Conservation (phyloP, 1,284 basidiomycete genomes). For the Termitomyces sp. region DNA sequence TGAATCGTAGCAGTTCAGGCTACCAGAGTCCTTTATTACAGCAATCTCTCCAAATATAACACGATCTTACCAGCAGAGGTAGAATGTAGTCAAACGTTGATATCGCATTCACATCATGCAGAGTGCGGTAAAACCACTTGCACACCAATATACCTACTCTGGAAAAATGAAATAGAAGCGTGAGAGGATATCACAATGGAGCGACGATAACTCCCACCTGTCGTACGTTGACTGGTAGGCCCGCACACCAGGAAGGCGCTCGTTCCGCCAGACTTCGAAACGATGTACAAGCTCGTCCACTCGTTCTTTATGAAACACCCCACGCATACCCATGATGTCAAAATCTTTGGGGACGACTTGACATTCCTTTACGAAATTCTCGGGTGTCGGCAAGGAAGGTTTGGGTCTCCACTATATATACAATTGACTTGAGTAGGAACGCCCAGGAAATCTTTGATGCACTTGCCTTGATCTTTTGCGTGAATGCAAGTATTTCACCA, state of each 20-base stretch:
- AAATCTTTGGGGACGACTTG: conserved; percentile 47
- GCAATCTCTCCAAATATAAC: background rate
- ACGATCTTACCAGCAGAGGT: conserved; percentile 58
- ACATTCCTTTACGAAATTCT: conserved; percentile 71
- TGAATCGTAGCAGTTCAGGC: conserved; percentile 71
- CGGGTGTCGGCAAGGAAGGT: conserved; percentile 64
- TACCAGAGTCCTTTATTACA: conserved; percentile 23
- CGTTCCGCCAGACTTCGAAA: conserved; percentile 64
- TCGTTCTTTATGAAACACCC: conserved; percentile 54
- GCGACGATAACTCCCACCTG: conserved; percentile 37
- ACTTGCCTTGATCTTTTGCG: conserved; percentile 66
- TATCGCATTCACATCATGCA: conserved; percentile 73
- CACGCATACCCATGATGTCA: conserved; percentile 79
- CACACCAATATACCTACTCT: conserved; percentile 65
- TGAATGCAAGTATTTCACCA: conserved; percentile 69
- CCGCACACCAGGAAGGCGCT: conserved; percentile 67
- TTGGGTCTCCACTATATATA: conserved; percentile 54
- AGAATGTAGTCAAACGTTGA: conserved; percentile 77
- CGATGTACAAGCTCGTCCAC: conserved; percentile 56
- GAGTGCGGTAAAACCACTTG: conserved; percentile 69
- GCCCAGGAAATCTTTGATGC: background rate
- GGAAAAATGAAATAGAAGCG: background rate
- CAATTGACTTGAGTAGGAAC: background rate
- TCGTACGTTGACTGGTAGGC: conserved; percentile 84
- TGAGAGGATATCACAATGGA: background rate